Percentiles rank a stretch among this genome's conserved stretches.
phyloP scores from a whole-genome alignment of 768 basidiomycete genomes.

The Collybiopsis confluens region DNA sequence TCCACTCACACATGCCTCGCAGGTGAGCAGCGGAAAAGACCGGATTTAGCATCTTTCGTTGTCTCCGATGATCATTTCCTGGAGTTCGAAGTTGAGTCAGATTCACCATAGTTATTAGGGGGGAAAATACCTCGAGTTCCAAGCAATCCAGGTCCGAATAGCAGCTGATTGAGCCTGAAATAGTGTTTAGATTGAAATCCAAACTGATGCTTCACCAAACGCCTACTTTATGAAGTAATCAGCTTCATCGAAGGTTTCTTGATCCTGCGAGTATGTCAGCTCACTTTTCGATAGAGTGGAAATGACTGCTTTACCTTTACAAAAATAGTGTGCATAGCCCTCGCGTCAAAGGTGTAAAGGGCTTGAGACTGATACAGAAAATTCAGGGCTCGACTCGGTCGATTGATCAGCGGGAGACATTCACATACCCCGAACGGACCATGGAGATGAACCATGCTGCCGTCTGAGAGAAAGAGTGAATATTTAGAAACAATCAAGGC shows the following conservation, averaged over 20 bases:
- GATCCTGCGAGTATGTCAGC: neutral
- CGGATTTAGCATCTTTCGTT: constrained; percentile 32
- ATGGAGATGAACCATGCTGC: neutral
- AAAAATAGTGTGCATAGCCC: constrained; percentile 1
- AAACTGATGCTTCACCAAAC: no score
- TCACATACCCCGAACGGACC: neutral
- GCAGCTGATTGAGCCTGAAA: neutral
- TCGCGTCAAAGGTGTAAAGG: constrained; percentile 2
- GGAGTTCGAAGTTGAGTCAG: no score
- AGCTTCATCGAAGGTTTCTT: neutral
- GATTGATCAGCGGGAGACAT: neutral
- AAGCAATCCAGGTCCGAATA: constrained; percentile 1
- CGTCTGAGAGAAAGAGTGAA: neutral
- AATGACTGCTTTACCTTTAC: no score
- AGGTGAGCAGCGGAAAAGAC: constrained; percentile 30
- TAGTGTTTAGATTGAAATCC: neutral
- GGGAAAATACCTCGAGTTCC: neutral
- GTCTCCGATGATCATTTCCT: constrained; percentile 22
- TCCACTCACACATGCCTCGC: constrained; percentile 20
- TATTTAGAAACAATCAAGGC: neutral
- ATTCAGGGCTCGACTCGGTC: neutral
- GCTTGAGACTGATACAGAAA: neutral
- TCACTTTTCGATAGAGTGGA: no score
- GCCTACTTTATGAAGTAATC: constrained; percentile 4
- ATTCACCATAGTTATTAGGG: no score